These are phyloP conservation scores for Termitomyces sp. DNA, from an alignment of 768 basidiomycete species.

Conservation along the genomic window DNA sequence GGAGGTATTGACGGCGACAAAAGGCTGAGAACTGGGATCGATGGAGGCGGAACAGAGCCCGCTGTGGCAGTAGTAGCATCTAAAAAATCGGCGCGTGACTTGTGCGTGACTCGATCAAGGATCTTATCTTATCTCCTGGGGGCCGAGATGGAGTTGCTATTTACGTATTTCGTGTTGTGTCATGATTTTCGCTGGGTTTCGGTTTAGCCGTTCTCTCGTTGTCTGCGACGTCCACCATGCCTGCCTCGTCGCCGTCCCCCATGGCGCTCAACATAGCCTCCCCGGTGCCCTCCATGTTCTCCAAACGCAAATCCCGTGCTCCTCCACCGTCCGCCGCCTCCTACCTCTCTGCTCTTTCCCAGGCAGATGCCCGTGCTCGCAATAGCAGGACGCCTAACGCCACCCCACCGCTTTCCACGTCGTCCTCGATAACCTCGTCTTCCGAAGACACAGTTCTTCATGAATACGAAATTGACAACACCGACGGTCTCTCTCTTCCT, in stretches of 20 bases:
- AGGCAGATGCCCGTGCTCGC: slow-evolving; percentile 62
- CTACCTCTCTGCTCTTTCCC: slow-evolving; percentile 37
- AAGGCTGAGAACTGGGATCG: slow-evolving; percentile 22
- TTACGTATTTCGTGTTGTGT: background rate
- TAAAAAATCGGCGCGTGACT: slow-evolving; percentile 8
- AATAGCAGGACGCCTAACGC: slow-evolving; percentile 43
- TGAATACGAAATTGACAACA: slow-evolving; percentile 41
- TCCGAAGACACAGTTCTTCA: slow-evolving; percentile 63
- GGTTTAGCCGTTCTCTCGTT: background rate
- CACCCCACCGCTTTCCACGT: slow-evolving; percentile 69
- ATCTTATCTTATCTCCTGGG: slow-evolving; percentile 5
- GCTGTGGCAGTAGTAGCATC: background rate
- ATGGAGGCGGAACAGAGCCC: slow-evolving; percentile 20
- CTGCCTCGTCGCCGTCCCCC: slow-evolving; percentile 39
- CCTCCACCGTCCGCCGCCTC: slow-evolving; percentile 34
- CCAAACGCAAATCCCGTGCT: slow-evolving; percentile 36
- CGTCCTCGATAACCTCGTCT: slow-evolving; percentile 63
- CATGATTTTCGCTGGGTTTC: slow-evolving; percentile 1
- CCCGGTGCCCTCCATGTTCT: slow-evolving; percentile 52
- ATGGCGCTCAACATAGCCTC: slow-evolving; percentile 55
- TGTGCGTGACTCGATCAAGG: background rate
- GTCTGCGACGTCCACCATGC: slow-evolving; percentile 7
- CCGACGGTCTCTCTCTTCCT: slow-evolving; percentile 56
- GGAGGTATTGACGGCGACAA: slow-evolving; percentile 14
- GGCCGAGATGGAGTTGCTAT: background rate